Evolutionary conservation across 2,329 filamentous ascomycete genomes (phyloP).

Genomic region (Colletotrichum tofieldiae): DNA sequence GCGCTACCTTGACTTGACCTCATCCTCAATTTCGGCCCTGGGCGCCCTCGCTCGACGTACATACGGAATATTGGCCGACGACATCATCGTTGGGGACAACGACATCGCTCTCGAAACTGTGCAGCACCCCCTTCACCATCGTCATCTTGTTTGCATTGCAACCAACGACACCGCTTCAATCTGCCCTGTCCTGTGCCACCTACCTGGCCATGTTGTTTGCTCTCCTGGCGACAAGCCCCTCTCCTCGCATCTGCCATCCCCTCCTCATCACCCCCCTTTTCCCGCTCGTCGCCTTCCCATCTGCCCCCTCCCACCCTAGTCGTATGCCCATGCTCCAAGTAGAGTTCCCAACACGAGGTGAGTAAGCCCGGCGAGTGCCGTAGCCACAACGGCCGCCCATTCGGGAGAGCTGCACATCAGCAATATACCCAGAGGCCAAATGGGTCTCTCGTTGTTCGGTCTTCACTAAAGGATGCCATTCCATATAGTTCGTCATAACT

Average conservation of each 20-base stretch:
- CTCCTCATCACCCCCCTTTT: constrained; percentile 22
- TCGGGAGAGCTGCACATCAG: constrained; percentile 19
- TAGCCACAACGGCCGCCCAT: constrained; percentile 7
- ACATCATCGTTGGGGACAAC: constrained; percentile 4
- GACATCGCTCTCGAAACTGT: background rate
- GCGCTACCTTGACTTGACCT: constrained; percentile 29
- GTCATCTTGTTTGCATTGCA: constrained; percentile 2
- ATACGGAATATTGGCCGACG: constrained; percentile 7
- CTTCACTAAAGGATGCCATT: background rate
- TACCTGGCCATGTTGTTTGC: constrained; percentile 13
- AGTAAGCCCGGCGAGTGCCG: constrained; percentile 5
- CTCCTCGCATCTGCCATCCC: constrained; percentile 1
- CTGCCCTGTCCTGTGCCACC: constrained; percentile 3
- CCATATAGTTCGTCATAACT: background rate
- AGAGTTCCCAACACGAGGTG: constrained; percentile 21
- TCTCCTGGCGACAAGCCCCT: constrained; percentile 19
- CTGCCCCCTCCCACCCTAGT: background rate
- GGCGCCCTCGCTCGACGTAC: background rate
- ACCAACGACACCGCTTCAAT: background rate
- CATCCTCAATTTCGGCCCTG: constrained; percentile 33
- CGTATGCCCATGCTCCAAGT: constrained; percentile 31
- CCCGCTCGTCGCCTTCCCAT: constrained; percentile 16
- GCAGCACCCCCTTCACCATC: background rate
- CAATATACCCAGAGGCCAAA: constrained; percentile 17
- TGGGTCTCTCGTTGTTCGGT: constrained; percentile 7